These are phyloP conservation scores for Magnolia sinica DNA, from an alignment of 164 flowering plant genomes.

Conservation along the genomic window DNA sequence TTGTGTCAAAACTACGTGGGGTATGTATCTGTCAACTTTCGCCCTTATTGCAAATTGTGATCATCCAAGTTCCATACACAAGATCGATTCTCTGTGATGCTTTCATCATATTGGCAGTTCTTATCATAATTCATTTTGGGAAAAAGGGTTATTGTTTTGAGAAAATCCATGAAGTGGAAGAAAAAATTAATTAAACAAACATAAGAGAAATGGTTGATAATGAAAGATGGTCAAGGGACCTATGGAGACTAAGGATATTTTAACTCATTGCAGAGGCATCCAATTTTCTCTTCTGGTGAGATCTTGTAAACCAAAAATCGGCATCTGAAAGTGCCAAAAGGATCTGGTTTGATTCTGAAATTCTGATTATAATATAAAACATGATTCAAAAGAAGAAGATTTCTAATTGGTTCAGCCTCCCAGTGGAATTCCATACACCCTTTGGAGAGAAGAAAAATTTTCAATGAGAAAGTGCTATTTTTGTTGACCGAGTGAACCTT, in stretches of 20 bases:
- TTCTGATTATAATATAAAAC: neutral
- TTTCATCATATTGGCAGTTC: neutral
- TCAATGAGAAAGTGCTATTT: too few relatives aligned
- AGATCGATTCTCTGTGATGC: neutral
- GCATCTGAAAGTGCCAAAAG: neutral
- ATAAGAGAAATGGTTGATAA: neutral
- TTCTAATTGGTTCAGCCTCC: neutral
- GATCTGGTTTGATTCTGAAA: neutral
- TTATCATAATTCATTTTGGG: neutral
- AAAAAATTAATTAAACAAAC: neutral
- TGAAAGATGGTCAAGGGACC: neutral
- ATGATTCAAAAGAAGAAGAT: too few relatives aligned
- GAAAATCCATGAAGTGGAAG: neutral
- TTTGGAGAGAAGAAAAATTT: too few relatives aligned
- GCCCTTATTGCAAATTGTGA: neutral
- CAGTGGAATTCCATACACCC: too few relatives aligned
- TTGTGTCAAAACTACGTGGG: constrained; percentile 97
- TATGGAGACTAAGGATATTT: neutral
- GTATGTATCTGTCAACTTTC: constrained; percentile 39
- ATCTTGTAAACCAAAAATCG: neutral
- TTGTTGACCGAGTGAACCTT: too few relatives aligned
- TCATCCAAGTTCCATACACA: neutral
- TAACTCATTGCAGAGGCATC: neutral
- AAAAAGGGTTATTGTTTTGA: neutral
- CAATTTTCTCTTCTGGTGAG: neutral